Base-by-base conservation (phyloP, 1,284 basidiomycete species). In the Xerocomus amazonicus region DNA sequence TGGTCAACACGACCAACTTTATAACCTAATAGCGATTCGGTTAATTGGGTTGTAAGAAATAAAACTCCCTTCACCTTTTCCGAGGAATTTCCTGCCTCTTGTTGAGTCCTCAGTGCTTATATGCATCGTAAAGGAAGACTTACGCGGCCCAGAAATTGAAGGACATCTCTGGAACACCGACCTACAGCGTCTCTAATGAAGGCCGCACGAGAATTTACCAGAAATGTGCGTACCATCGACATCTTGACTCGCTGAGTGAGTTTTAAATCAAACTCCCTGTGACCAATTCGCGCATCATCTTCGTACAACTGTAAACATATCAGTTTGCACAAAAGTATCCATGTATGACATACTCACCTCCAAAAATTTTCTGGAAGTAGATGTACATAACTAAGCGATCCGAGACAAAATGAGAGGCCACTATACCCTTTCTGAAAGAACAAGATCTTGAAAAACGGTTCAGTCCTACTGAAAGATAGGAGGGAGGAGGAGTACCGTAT, bases 1-100 rank as follows among this genome's bases (percentile, higher is more conserved):
- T 99, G 97, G 64, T 98, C 96, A 9, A 99, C 97, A 13, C 92
- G 84, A 14, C 97, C 97, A 50, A 99, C 92, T 72, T 98, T 97
- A 74, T 97, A 92, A 0, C 95, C 94, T 77, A n/a, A 3, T 35
- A 3, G 72, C 14, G 5, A 13, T 37, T 55, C 17, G 59, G 46
- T 9, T 7, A 28, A 28, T 2, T 9, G 14, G 1, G 19, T 19
- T 3, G 1, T 16, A 12, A 13, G 19, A 10, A 16, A 31, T 2
- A 8, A 9, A 42, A 26, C 3, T n/a, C 4, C 43, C 47, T 59
- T 43, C 41, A 84, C 86, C 87, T 78, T 87, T 87, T 2, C 80
- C 88, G 31, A 91, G 77, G 59, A 91, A 91, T 73, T 90, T 90
- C 2, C 84, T 87, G 26, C 14, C 23, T 47, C 27, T 28, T 39